Evolutionary conservation across 768 basidiomycete genomes (phyloP).

Genomic region (Suillus sp.): DNA sequence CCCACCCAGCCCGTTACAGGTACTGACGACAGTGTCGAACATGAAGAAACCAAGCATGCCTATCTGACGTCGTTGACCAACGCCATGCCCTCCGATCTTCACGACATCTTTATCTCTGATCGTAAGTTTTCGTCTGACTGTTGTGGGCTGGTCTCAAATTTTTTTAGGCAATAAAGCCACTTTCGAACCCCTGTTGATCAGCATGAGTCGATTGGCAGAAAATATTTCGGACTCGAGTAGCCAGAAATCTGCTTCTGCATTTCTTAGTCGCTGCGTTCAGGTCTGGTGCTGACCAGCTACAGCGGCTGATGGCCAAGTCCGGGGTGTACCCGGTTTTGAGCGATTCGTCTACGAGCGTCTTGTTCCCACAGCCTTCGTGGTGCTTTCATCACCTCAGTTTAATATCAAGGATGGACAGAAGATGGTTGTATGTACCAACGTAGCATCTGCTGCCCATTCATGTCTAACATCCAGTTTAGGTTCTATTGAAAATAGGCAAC

Average conservation of each 20-base stretch:
- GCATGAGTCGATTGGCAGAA: slow-evolving; percentile 69
- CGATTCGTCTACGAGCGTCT: slow-evolving; percentile 86
- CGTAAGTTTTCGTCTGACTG: slow-evolving; percentile 50
- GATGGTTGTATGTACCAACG: slow-evolving; percentile 53
- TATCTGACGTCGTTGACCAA: slow-evolving; percentile 83
- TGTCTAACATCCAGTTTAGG: slow-evolving; percentile 44
- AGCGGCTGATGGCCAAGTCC: slow-evolving; percentile 34
- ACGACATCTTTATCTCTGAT: slow-evolving; percentile 84
- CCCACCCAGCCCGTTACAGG: slow-evolving; percentile 74
- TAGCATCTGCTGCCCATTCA: not conserved
- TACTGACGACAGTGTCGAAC: slow-evolving; percentile 83
- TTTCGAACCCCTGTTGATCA: slow-evolving; percentile 77
- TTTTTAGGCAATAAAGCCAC: slow-evolving; percentile 57
- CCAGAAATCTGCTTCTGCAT: slow-evolving; percentile 78
- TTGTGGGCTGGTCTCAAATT: slow-evolving; percentile 6
- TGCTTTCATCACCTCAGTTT: slow-evolving; percentile 76
- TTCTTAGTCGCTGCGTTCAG: slow-evolving; percentile 69
- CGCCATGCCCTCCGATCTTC: slow-evolving; percentile 79
- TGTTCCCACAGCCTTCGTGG: too few species aligned
- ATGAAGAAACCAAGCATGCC: slow-evolving; percentile 82
- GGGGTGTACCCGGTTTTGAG: slow-evolving; percentile 84
- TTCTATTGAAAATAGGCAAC: slow-evolving; percentile 85
- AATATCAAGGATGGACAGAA: slow-evolving; percentile 90
- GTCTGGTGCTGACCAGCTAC: slow-evolving; percentile 65
- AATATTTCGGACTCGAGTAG: slow-evolving; percentile 75